Percentiles rank a stretch among this genome's conserved stretches.
These are phyloP conservation scores for Metschnikowia bowlesiae DNA, from an alignment of 805 yeast genomes.

Conservation along the genomic window DNA sequence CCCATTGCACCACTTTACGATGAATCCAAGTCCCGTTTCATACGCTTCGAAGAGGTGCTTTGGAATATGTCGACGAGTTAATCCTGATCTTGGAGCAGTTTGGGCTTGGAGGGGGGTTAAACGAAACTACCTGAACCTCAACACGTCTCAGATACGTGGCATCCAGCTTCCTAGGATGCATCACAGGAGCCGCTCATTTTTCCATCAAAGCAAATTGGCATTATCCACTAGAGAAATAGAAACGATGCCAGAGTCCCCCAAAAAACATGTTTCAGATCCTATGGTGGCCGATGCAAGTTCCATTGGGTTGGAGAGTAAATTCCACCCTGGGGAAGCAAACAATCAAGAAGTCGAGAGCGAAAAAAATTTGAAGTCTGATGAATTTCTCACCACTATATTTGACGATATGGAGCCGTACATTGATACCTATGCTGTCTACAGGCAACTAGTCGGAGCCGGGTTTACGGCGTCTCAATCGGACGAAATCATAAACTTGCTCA, in stretches of 20 bases:
- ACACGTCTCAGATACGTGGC: background rate
- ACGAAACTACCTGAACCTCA: background rate
- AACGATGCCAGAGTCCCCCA: background rate
- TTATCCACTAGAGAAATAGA: background rate
- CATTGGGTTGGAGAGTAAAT: background rate
- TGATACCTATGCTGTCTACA: slow-evolving; percentile 50
- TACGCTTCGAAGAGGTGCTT: background rate
- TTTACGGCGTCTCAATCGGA: slow-evolving; percentile 61
- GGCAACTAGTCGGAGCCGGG: slow-evolving; percentile 51
- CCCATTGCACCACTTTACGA: background rate
- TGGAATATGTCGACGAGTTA: background rate
- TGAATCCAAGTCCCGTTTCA: background rate
- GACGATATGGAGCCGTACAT: slow-evolving; percentile 42
- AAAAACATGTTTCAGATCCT: background rate
- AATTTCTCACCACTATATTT: slow-evolving; percentile 55
- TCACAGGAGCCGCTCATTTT: background rate
- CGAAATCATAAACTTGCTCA: slow-evolving; percentile 47
- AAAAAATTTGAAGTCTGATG: slow-evolving; percentile 14
- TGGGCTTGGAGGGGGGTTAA: background rate
- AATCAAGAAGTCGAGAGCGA: background rate
- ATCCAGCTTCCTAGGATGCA: background rate
- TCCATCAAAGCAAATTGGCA: background rate
- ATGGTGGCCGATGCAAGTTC: background rate
- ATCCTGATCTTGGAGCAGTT: background rate
- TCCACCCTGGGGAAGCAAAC: background rate